A percentile compares a stretch with the other conserved stretches of the same genome.
Conservation (phyloP, 2,329 filamentous ascomycete species). For the Dendryphion nanum region DNA sequence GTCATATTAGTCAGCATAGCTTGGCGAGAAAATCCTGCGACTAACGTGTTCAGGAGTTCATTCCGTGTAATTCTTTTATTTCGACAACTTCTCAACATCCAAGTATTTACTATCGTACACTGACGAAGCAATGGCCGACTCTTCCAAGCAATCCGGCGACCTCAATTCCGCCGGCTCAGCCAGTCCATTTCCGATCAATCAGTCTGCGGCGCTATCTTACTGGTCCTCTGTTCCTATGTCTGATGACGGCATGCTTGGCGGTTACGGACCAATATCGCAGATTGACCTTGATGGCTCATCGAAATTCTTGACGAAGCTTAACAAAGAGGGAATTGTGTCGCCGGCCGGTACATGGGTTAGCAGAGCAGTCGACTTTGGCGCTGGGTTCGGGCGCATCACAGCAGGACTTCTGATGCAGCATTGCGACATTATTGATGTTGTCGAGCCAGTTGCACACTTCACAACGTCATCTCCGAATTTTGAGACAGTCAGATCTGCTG, state of each 20-base stretch:
- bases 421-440: constrained; percentile 71
- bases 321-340: constrained; percentile 11
- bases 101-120: too few relatives aligned
- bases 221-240: constrained; percentile 54
- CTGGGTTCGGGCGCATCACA: constrained; percentile 80
- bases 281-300: constrained; percentile 70
- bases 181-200: too few relatives aligned
- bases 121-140: too few relatives aligned
- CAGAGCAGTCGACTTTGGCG: constrained; percentile 59
- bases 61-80: too few relatives aligned
- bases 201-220: too few relatives aligned
- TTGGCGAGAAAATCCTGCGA: too few relatives aligned
- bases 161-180: too few relatives aligned
- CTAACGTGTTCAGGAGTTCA: too few relatives aligned
- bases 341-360: constrained; percentile 27
- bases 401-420: constrained; percentile 71
- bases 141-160: too few relatives aligned
- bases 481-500: constrained; percentile 19
- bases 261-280: constrained; percentile 64
- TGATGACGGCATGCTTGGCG: constrained; percentile 77
- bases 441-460: constrained; percentile 84
- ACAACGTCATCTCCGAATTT: constrained; percentile 65
- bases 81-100: too few relatives aligned
- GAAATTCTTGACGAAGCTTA: constrained; percentile 67
- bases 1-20: too few relatives aligned